Base-by-base conservation (phyloP, 148 eudicot genomes). In the Selenicereus undatus region DNA sequence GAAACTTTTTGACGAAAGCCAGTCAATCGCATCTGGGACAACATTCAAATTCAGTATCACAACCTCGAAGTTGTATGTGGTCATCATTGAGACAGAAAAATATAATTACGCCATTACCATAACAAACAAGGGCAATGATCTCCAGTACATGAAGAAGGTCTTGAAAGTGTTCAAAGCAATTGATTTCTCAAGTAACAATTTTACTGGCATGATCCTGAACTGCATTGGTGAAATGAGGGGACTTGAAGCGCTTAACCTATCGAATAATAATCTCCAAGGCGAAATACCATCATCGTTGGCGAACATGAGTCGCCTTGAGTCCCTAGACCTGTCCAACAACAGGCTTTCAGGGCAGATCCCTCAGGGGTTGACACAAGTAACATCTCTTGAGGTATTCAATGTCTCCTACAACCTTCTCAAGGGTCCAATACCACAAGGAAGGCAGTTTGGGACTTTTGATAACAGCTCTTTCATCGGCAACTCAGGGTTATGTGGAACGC, bases 321-420 rank as follows among this genome's bases (percentile, higher is more conserved):
- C 82, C 0, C 73, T 87, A 54, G 90, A 89, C 76, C 83, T 87
- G 21, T 87, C 87, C 32, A 32, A 32, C 1, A 89, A 89, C 62
- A 48, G 10, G 73, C 88, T 89, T 70, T 78, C 86, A 0, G 88
- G 88, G 5, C 62, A 75, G 70, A 87, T 89, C 32, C 30, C 90
- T 56, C 81, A 17, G 8, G 7, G 50, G 62, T 50, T 89, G 3
- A 32, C 78, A 5, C 54, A 73, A 18, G 22, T 87, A 18, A 78
- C 50, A 0, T 87, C 35, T 78, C 84, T 89, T 21, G 78, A 1
- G 22, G 20, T 76, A 32, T 75, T 89, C 1, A 50, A 89, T 54
- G 82, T 89, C 22, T 87, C 86, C 0, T 45, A 81, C 29, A 89
- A 89, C 79, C 78, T 39, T 48, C 84, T 89, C 1, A 48, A 21